A percentile compares a stretch with the other conserved stretches of the same genome.
Evolutionary conservation across 768 basidiomycete species (phyloP).

Genomic region (Boletus patriciae): DNA sequence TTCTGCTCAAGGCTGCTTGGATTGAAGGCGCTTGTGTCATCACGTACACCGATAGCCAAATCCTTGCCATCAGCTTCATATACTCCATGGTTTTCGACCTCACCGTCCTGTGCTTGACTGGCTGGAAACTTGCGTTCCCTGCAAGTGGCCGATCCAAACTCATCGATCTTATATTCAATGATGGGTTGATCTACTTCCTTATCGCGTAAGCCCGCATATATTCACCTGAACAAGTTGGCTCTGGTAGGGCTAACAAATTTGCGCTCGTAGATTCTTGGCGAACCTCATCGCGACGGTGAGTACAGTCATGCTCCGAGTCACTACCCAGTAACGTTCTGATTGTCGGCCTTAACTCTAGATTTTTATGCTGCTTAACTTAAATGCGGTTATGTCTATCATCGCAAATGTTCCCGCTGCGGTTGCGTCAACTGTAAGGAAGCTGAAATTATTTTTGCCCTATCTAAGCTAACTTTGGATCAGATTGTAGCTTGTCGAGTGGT

Average conservation of each 20-base stretch:
- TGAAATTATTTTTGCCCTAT: not conserved
- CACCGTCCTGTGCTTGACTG: constrained; percentile 57
- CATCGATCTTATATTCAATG: constrained; percentile 65
- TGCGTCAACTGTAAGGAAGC: constrained; percentile 54
- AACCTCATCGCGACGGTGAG: constrained; percentile 58
- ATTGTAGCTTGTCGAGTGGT: constrained; percentile 65
- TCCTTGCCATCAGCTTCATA: constrained; percentile 67
- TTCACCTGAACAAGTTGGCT: not conserved
- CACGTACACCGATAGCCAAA: constrained; percentile 53
- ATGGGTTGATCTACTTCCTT: constrained; percentile 70
- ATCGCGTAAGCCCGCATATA: constrained; percentile 54
- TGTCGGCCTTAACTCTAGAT: constrained; percentile 24
- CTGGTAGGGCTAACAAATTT: constrained; percentile 6
- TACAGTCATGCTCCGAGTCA: not conserved
- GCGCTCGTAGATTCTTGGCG: constrained; percentile 55
- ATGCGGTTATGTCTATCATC: constrained; percentile 72
- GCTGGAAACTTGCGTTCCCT: constrained; percentile 54
- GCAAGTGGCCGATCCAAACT: constrained; percentile 53
- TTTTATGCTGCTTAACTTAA: constrained; percentile 68
- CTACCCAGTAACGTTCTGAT: not conserved
- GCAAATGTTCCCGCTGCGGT: constrained; percentile 73
- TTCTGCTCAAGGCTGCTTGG: constrained; percentile 62
- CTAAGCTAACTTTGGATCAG: constrained; percentile 34
- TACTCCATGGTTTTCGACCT: constrained; percentile 77
- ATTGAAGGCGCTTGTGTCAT: constrained; percentile 54